Percentiles rank a stretch among this genome's conserved stretches.
Evolutionary conservation across 2,329 filamentous ascomycete genomes (phyloP).

Genomic region (Aspergillus sclerotialis): DNA sequence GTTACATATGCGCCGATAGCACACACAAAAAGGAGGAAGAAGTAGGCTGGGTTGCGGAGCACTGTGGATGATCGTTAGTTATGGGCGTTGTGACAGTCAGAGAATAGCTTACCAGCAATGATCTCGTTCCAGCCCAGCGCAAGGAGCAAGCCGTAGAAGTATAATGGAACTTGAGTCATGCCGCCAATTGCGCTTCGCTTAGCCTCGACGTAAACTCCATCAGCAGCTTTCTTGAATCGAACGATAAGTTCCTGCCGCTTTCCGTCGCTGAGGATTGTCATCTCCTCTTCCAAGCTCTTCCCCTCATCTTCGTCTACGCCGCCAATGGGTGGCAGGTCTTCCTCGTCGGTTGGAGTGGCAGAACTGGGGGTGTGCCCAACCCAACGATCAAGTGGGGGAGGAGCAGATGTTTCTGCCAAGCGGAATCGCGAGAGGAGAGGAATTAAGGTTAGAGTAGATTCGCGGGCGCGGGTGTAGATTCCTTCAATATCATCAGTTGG

Average conservation of each 20-base stretch:
- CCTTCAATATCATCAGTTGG: slow-evolving; percentile 97
- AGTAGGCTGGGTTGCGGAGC: slow-evolving; percentile 86
- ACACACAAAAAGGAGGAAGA: slow-evolving; percentile 75
- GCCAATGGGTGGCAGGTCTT: slow-evolving; percentile 80
- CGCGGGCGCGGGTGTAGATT: slow-evolving; percentile 82
- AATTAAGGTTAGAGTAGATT: slow-evolving; percentile 85
- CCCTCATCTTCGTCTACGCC: slow-evolving; percentile 92
- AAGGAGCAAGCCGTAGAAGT: slow-evolving; percentile 85
- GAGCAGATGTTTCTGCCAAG: slow-evolving; percentile 63
- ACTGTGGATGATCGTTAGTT: slow-evolving; percentile 54
- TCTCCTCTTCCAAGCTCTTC: slow-evolving; percentile 92
- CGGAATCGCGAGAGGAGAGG: slow-evolving; percentile 82
- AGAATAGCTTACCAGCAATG: slow-evolving; percentile 64
- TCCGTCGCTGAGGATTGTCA: slow-evolving; percentile 83
- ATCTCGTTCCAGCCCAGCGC: slow-evolving; percentile 99
- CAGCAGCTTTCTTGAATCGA: slow-evolving; percentile 96
- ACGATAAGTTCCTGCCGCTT: slow-evolving; percentile 89
- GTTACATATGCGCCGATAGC: slow-evolving; percentile 77
- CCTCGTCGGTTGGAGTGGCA: slow-evolving; percentile 75
- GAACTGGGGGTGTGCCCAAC: slow-evolving; percentile 70
- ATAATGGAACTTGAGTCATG: slow-evolving; percentile 85
- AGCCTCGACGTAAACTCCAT: slow-evolving; percentile 95
- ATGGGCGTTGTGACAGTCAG: slow-evolving; percentile 1
- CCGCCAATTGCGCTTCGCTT: slow-evolving; percentile 95
- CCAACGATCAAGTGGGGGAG: slow-evolving; percentile 78